Conservation (phyloP, 805 yeast genomes). For the Wickerhamomyces rabaulensis region DNA sequence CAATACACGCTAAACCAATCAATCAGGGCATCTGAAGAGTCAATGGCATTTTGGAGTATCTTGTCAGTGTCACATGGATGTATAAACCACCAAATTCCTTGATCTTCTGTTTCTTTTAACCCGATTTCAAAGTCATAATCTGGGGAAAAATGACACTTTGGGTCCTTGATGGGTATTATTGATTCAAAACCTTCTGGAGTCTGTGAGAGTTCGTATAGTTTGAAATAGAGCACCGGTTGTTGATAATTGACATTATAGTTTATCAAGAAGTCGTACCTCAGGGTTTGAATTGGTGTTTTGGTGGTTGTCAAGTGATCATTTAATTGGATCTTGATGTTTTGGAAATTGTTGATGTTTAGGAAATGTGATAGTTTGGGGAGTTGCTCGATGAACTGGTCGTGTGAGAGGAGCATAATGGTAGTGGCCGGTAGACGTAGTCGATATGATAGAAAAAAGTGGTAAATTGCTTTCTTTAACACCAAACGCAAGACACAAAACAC, state of each 20-base stretch:
- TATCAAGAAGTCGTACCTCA: not conserved
- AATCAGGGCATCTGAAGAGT: not conserved
- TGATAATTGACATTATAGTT: slow-evolving; percentile 3
- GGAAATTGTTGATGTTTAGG: not conserved
- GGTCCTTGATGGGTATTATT: not conserved
- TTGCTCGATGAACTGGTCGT: not conserved
- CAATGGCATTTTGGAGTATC: slow-evolving; percentile 21
- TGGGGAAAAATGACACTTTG: not conserved
- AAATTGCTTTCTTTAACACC: too few relatives aligned
- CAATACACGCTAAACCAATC: slow-evolving; percentile 26
- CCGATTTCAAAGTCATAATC: not conserved
- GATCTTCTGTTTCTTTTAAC: not conserved
- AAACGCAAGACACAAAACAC: too few relatives aligned
- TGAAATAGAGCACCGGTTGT: slow-evolving; percentile 12
- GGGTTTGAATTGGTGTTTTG: not conserved
- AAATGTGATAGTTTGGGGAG: not conserved
- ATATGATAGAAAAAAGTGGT: too few relatives aligned
- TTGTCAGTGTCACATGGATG: slow-evolving; percentile 38
- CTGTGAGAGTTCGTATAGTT: not conserved
- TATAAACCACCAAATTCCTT: slow-evolving; percentile 23
- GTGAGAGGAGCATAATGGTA: not conserved
- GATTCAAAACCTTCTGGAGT: not conserved
- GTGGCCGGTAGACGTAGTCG: too few relatives aligned
- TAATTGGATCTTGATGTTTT: not conserved
- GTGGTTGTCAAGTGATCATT: not conserved